Base-by-base conservation (phyloP, 192 early-diverging fungal genomes). In the Coemansia aciculifera region DNA sequence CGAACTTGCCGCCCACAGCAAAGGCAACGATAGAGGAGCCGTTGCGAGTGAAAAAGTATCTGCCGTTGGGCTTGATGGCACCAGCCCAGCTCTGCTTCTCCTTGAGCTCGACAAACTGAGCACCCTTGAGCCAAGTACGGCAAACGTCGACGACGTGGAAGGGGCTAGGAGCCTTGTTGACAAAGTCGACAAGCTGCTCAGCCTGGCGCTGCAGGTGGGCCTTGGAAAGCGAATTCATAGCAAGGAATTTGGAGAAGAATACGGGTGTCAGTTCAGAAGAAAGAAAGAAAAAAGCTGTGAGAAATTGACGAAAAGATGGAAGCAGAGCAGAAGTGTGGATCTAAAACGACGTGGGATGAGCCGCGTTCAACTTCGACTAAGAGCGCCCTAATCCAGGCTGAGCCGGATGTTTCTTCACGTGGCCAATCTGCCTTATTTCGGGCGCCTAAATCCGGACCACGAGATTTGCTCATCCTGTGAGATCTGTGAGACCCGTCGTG, bases 41-140 rank as follows among this genome's bases (percentile, higher is more conserved):
- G 84, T 99, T 99, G 67, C 98, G 89, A 23, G 96, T 99, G 73
- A 98, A 98, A 67, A 91, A 99, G 87, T 99, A 99, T 57, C 92
- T 91, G 51, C 96, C 95, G 68, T 88, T 89, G 40, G 84, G 87
- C 73, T 88, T 80, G 61, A 98, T 73, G 19, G 73, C 76, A 42
- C 86, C 87, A 17, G 71, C 68, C 94, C 95, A 98, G 78, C 77
- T 87, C 66, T 94, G 90, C 71, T 89, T 89, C 73, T 99, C 98
- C 69, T 89, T 89, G 71, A 99, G 87, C 85, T 94, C 92, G 46
- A 85, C 73, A 79, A 94, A 99, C 0, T 95, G 91, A 34, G 90
- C 90, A 48, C 87, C 85, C 37, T 83, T 67, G 24, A 99, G 89
- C 49, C 87, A 86, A 61, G 77, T 72, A 56, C 86, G 81, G 39